Percentiles rank a stretch among this genome's conserved stretches.
phyloP scores from a whole-genome alignment of 2,329 filamentous ascomycete genomes.

The Colletotrichum tanaceti region DNA sequence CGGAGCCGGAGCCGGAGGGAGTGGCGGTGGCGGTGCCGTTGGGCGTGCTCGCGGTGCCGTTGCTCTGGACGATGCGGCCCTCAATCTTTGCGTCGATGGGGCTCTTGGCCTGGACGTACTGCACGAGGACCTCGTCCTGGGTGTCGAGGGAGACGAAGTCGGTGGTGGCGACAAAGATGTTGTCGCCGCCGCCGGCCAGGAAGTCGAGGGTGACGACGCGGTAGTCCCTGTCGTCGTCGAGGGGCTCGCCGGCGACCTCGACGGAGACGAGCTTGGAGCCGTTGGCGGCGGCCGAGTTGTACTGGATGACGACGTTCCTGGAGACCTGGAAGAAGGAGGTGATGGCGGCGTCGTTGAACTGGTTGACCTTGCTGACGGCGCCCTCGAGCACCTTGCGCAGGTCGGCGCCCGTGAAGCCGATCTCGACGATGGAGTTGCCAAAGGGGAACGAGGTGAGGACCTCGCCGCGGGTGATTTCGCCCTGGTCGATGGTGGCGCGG shows the following conservation, averaged over 20 bases:
- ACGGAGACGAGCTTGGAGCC: slow-evolving; percentile 65
- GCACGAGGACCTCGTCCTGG: slow-evolving; percentile 64
- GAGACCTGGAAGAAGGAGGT: slow-evolving; percentile 72
- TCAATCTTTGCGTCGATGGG: slow-evolving; percentile 64
- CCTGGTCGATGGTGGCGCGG: slow-evolving; percentile 70
- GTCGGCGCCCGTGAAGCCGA: slow-evolving; percentile 63
- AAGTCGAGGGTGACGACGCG: slow-evolving; percentile 72
- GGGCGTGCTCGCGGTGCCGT: slow-evolving; percentile 22
- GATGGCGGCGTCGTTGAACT: slow-evolving; percentile 63
- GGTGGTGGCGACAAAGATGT: slow-evolving; percentile 60
- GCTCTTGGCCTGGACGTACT: slow-evolving; percentile 61
- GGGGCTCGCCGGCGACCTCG: slow-evolving; percentile 59
- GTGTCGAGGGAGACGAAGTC: slow-evolving; percentile 61
- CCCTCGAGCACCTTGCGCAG: slow-evolving; percentile 71
- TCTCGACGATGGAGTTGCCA: slow-evolving; percentile 71
- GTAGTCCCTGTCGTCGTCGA: slow-evolving; percentile 63
- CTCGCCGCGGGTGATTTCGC: slow-evolving; percentile 71
- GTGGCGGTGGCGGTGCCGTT: slow-evolving; percentile 15
- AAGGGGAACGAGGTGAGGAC: slow-evolving; percentile 75
- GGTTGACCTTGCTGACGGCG: slow-evolving; percentile 64
- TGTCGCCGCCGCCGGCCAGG: slow-evolving; percentile 71
- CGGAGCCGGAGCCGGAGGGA: slow-evolving; percentile 5
- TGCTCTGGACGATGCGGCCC: slow-evolving; percentile 53
- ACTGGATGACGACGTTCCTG: slow-evolving; percentile 65
- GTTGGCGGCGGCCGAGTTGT: slow-evolving; percentile 63